Evolutionary conservation across 129 eudicot genomes (phyloP), one percentile per base, ranked within the genome.

Genomic region (Pittosporum tobira): DNA sequence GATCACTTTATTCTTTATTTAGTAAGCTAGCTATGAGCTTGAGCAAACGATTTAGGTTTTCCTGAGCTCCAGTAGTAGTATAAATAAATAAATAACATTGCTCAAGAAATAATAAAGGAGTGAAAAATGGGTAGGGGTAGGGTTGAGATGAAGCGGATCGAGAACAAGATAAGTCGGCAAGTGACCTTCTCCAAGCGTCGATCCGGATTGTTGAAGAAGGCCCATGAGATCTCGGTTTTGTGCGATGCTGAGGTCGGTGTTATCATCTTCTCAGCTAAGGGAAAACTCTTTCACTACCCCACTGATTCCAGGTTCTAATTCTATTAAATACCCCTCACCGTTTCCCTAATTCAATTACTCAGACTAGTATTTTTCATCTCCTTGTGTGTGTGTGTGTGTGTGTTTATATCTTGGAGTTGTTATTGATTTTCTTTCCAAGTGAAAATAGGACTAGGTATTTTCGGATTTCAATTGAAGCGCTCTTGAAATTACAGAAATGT

Each of bases 181-280:
- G 95, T 79, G 26, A 86, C 95, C 4, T 86, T 86, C 69, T 88
- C 90, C 12, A 86, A 79, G 69, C 58, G 94, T 21, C 79, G 88
- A 57, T 76, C 78, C 38, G 95, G 95, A 3, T 66, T 87, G 71
- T 62, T 79, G 19, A 76, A 84, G 77, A 84, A 84, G 49, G 87
- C 77, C 65, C 78, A 79, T 50, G 93, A 84, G 66, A 85, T 84
- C 65, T 79, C 87, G 9, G 83, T 84, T 48, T 64, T 84, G 51
- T 84, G 94, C 53, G 94, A 84, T 69, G 94, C 88, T 69, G 82
- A 84, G 14, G 88, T 84, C 45, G 94, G 78, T 65, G 77, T 87
- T 72, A 83, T 87, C 48, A 81, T 87, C 47, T 87, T 87, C 63
- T 87, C 96, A 8, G 64, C 94, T 2, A 80, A 80, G 53, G 96